These are phyloP conservation scores for Paramecium biaurelia DNA, from an alignment of 73 alveolate species.

Conservation along the genomic window DNA sequence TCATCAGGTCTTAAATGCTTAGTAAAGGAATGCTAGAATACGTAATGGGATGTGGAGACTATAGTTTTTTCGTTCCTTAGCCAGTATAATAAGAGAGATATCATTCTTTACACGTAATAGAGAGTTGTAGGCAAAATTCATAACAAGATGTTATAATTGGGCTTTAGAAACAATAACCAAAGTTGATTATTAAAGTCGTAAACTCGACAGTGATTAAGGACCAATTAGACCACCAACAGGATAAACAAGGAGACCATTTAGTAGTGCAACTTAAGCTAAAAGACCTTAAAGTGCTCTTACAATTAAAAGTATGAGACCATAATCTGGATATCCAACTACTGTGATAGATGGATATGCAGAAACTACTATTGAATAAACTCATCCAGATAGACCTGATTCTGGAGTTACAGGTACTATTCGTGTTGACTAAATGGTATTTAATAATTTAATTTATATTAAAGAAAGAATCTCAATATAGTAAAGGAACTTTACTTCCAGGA, in stretches of 20 bases:
- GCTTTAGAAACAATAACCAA: background rate
- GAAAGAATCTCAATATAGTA: slow-evolving; percentile 13
- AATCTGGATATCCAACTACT: slow-evolving; percentile 50
- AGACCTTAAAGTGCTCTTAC: slow-evolving; percentile 50
- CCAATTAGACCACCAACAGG: background rate
- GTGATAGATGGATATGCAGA: slow-evolving; percentile 38
- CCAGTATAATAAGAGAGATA: background rate
- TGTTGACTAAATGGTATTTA: background rate
- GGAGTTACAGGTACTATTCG: background rate
- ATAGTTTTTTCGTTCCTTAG: background rate
- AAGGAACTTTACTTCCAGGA: slow-evolving; percentile 26
- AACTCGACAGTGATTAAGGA: slow-evolving; percentile 19
- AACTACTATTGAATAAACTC: background rate
- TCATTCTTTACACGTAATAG: slow-evolving; percentile 1
- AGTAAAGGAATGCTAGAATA: background rate
- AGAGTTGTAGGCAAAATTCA: background rate
- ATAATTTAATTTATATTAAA: background rate
- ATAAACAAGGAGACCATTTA: background rate
- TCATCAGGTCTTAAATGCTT: background rate
- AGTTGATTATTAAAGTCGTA: slow-evolving; percentile 38
- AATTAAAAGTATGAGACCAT: slow-evolving; percentile 1
- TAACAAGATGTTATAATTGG: background rate
- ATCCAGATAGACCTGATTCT: slow-evolving; percentile 45
- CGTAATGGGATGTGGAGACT: slow-evolving; percentile 49
- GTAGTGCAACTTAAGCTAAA: background rate